phyloP scores from a whole-genome alignment of 2,329 filamentous ascomycete genomes.

The Madurella mycetomatis region DNA sequence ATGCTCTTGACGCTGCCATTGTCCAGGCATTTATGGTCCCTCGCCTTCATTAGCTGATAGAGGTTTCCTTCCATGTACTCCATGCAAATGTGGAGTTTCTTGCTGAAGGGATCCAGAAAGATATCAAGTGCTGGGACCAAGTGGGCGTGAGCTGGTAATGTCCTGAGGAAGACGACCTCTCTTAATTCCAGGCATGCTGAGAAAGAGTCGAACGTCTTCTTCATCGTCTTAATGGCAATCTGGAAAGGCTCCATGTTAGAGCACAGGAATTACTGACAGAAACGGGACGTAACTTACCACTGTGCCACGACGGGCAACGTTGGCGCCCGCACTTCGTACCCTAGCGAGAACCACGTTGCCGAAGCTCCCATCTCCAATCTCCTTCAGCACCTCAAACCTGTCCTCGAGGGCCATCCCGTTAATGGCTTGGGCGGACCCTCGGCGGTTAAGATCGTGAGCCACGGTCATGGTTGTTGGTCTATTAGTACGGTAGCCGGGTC shows the following conservation, averaged over 20 bases:
- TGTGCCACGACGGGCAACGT: constrained; percentile 82
- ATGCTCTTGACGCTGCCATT: constrained; percentile 94
- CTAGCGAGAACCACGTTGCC: constrained; percentile 90
- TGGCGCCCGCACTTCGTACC: constrained; percentile 84
- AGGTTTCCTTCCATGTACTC: constrained; percentile 99
- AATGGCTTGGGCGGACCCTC: constrained; percentile 53
- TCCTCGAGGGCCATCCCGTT: constrained; percentile 70
- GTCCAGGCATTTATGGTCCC: constrained; percentile 91
- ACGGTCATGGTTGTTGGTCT: constrained; percentile 61
- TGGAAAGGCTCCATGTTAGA: constrained; percentile 36
- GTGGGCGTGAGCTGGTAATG: constrained; percentile 81
- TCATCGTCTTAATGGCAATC: constrained; percentile 99
- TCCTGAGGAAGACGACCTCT: constrained; percentile 93
- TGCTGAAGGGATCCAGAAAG: constrained; percentile 92
- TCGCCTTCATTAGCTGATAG: constrained; percentile 97
- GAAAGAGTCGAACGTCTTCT: constrained; percentile 96
- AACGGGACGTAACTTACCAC: constrained; percentile 60
- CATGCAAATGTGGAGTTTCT: constrained; percentile 97
- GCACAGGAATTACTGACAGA: constrained; percentile 1
- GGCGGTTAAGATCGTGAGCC: constrained; percentile 66
- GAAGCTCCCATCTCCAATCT: constrained; percentile 95
- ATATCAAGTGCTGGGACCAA: constrained; percentile 97
- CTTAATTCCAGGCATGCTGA: constrained; percentile 85
- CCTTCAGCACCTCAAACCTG: constrained; percentile 93
- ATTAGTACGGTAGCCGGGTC: neutral